Base-by-base conservation (phyloP, 2,329 filamentous ascomycete species). In the Scytalidium lignicola region DNA sequence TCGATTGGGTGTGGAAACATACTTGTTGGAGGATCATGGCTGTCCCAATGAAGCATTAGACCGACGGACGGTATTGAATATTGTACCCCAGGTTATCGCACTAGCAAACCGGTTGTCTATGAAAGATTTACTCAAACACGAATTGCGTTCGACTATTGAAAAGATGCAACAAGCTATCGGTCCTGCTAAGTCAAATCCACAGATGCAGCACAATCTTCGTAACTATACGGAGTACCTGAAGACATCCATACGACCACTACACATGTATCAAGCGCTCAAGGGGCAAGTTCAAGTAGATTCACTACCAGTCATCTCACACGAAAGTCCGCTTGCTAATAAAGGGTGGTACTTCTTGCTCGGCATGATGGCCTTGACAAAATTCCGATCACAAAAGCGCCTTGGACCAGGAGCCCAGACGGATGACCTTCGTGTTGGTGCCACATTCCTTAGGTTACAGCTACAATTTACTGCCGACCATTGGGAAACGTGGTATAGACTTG, bases 321-420 rank as follows among this genome's bases (percentile, higher is more conserved):
- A 93, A 50, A 85, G 83, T 46, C 78, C 80, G 0, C 70, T 95
- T 28, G 90, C 91, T 0, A 81, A 82, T 20, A 86, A 89, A 57
- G 88, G 90, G 42, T 97, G 92, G 92, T 96, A 90, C 65, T 96
- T 93, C 65, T 72, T 96, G 23, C 80, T 95, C 53, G 92, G 92
- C 18, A 87, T 93, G 75, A 88, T 95, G 49, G 85, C 89, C 2
- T 76, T 97, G 49, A 89, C 86, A 41, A 95, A 90, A 61, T 97
- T 95, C 65, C 60, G 63, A 17, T 58, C 62, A 15, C 60, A 63
- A 46, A 70, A 69, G 51, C 59, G 64, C 17, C 53, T 65, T 32
- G 60, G 59, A 6, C 61, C 65, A 9, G 65, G 63, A 12, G 58
- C 65, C 12, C 65, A 66, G 46, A 64, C 62, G 10, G 68, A 70